Conservation (phyloP, 2,329 filamentous ascomycete species). For the Diaporthe aspalathi region DNA sequence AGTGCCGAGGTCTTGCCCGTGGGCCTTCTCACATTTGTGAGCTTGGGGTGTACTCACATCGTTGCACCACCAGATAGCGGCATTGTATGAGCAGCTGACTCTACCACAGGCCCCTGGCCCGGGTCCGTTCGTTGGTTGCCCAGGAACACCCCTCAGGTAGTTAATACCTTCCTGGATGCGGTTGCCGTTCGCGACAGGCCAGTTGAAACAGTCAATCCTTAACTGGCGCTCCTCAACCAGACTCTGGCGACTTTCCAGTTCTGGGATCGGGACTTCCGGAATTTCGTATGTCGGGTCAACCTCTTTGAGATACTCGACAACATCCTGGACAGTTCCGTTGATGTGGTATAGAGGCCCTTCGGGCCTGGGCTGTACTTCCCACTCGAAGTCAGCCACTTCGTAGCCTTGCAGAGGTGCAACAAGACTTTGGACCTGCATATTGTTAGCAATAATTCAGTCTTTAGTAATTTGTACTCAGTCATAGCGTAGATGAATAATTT, state of each 20-base stretch:
- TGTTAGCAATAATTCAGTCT: neutral
- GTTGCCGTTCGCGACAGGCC: neutral
- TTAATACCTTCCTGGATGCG: neutral
- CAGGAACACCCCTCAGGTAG: neutral
- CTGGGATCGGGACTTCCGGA: neutral
- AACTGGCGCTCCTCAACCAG: neutral
- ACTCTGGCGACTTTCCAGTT: neutral
- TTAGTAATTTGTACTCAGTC: neutral
- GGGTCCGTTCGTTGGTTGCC: neutral
- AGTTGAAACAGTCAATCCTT: neutral
- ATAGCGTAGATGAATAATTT: neutral
- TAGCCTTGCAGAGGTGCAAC: neutral
- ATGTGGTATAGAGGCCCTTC: neutral
- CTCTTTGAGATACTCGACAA: neutral
- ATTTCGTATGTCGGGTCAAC: neutral
- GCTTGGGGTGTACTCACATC: neutral
- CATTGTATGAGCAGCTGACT: neutral
- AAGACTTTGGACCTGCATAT: neutral
- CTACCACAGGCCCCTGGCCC: constrained; percentile 12
- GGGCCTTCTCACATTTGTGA: too few relatives aligned
- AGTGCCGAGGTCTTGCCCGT: neutral
- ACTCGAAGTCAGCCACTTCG: neutral
- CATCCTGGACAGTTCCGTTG: neutral
- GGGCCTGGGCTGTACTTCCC: neutral
- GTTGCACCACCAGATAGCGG: constrained; percentile 26